phyloP scores from a whole-genome alignment of 129 eudicot genomes.

The Flaveria linearis region DNA sequence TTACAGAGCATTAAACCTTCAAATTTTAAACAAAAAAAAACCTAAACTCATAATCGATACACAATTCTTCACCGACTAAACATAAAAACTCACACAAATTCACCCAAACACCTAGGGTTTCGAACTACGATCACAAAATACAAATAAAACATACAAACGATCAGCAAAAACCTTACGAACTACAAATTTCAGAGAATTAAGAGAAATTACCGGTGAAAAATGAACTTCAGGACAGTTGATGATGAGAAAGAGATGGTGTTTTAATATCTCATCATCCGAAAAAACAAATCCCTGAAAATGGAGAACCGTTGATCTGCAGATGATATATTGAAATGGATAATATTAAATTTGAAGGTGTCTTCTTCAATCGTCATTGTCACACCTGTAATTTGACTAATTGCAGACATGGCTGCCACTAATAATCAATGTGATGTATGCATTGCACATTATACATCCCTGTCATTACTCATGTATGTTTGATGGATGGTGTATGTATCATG shows the following conservation, averaged over 20 bases:
- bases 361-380: slow-evolving; percentile 18
- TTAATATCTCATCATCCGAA: slow-evolving; percentile 26
- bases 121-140: background rate
- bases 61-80: no score
- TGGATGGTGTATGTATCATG: background rate
- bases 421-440: slow-evolving; percentile 16
- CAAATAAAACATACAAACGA: background rate
- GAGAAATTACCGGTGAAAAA: slow-evolving; percentile 33
- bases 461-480: slow-evolving; percentile 3
- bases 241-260: slow-evolving; percentile 21
- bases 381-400: slow-evolving; percentile 22
- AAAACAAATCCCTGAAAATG: slow-evolving; percentile 8
- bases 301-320: background rate
- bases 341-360: slow-evolving; percentile 12
- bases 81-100: background rate
- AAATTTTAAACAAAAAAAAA: no score
- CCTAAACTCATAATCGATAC: no score
- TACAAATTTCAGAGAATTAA: slow-evolving; percentile 14
- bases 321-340: slow-evolving; percentile 11
- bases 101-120: slow-evolving; percentile 17
- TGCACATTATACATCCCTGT: slow-evolving; percentile 5
- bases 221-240: slow-evolving; percentile 28
- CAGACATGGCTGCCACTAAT: slow-evolving; percentile 40
- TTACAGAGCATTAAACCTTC: background rate
- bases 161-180: background rate